phyloP scores from a whole-genome alignment of 306 rosid genomes.

The Carpinus viminea region DNA sequence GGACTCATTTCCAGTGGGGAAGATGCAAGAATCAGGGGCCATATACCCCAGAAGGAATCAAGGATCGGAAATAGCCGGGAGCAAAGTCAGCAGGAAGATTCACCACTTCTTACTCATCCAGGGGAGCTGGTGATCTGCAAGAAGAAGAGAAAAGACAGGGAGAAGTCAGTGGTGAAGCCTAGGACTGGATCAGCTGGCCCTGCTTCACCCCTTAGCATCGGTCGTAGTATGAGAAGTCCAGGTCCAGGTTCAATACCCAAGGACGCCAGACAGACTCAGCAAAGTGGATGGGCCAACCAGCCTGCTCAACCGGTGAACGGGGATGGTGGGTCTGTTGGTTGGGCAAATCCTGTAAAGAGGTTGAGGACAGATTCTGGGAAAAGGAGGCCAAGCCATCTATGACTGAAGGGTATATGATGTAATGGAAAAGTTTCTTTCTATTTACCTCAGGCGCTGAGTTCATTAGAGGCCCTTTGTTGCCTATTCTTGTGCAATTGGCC shows the following conservation, averaged over 20 bases:
- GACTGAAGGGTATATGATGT: slow-evolving; percentile 31
- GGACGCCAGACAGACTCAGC: slow-evolving; percentile 61
- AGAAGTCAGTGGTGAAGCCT: slow-evolving; percentile 56
- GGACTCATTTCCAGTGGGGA: slow-evolving; percentile 46
- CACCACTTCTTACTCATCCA: slow-evolving; percentile 72
- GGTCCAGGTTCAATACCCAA: slow-evolving; percentile 52
- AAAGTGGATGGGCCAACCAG: slow-evolving; percentile 56
- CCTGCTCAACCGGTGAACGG: slow-evolving; percentile 60
- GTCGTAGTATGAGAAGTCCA: slow-evolving; percentile 63
- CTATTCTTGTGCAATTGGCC: slow-evolving; percentile 39
- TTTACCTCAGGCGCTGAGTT: slow-evolving; percentile 30
- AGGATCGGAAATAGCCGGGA: slow-evolving; percentile 62
- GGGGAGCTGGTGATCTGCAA: slow-evolving; percentile 94
- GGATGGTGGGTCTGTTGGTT: slow-evolving; percentile 60
- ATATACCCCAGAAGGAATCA: slow-evolving; percentile 57
- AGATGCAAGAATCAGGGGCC: slow-evolving; percentile 60
- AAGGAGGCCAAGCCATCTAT: slow-evolving; percentile 89
- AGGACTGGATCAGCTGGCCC: slow-evolving; percentile 68
- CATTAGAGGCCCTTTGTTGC: slow-evolving; percentile 39
- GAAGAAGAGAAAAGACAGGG: slow-evolving; percentile 92
- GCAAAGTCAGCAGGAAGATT: slow-evolving; percentile 66
- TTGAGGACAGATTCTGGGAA: slow-evolving; percentile 86
- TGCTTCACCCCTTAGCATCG: slow-evolving; percentile 66
- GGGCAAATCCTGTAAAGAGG: slow-evolving; percentile 93
- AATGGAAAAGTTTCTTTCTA: slow-evolving; percentile 26